A percentile compares a stretch with the other conserved stretches of the same genome.
phyloP scores from a whole-genome alignment of 805 yeast genomes.

The Zygotorulaspora sp. region DNA sequence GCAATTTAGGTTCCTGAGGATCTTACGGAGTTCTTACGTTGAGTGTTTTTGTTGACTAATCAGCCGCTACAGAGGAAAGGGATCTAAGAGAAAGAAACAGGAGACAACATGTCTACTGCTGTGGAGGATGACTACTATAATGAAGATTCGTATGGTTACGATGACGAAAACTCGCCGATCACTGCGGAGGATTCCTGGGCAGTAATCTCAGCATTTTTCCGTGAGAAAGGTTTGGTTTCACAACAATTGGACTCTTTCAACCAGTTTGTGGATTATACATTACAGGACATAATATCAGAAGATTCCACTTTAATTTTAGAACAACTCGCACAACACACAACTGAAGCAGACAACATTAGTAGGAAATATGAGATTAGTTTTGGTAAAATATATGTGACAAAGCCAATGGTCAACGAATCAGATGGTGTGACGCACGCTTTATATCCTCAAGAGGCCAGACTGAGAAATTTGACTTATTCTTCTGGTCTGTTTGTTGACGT shows the following conservation, averaged over 20 bases:
- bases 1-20: background rate
- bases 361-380: slow-evolving; percentile 94
- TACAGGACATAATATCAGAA: slow-evolving; percentile 95
- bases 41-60: slow-evolving; percentile 1
- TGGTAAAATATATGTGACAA: slow-evolving; percentile 93
- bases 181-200: slow-evolving; percentile 99
- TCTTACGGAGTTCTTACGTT: slow-evolving; percentile 2
- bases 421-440: slow-evolving; percentile 99
- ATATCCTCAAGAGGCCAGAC: slow-evolving; percentile 97
- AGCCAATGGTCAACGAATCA: slow-evolving; percentile 98
- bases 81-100: background rate
- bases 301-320: slow-evolving; percentile 91
- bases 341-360: slow-evolving; percentile 83
- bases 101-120: slow-evolving; percentile 10
- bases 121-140: slow-evolving; percentile 33
- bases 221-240: slow-evolving; percentile 93
- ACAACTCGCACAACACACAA: slow-evolving; percentile 96
- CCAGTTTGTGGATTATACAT: slow-evolving; percentile 93
- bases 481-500: slow-evolving; percentile 95
- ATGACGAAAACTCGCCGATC: slow-evolving; percentile 64
- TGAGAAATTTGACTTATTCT: slow-evolving; percentile 92
- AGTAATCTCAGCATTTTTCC: slow-evolving; percentile 92
- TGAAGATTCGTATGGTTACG: slow-evolving; percentile 68
- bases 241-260: slow-evolving; percentile 98
- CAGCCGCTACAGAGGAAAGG: background rate